These are phyloP conservation scores for Phytophthora crassamura DNA, from an alignment of 352 stramenopile species.

Conservation along the genomic window DNA sequence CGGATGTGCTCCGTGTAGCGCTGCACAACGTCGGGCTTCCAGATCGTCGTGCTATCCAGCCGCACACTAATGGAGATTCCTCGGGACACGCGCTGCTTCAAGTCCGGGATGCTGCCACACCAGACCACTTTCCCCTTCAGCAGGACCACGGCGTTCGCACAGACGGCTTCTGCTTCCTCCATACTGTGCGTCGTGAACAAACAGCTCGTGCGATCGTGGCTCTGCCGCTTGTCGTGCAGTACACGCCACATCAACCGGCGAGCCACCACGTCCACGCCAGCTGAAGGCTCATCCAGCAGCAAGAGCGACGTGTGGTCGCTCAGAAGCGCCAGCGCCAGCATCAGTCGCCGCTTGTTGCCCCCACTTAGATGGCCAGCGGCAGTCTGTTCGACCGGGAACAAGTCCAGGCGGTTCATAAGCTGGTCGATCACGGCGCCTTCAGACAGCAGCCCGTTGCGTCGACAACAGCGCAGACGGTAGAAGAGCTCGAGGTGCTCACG, in stretches of 20 bases:
- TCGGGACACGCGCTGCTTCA: conserved; percentile 75
- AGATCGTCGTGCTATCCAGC: conserved; percentile 54
- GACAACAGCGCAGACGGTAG: conserved; percentile 55
- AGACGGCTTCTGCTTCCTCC: conserved; percentile 86
- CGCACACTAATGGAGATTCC: conserved; percentile 77
- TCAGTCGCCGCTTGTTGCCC: conserved; percentile 83
- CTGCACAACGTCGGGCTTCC: conserved; percentile 47
- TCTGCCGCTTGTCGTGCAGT: conserved; percentile 64
- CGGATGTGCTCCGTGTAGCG: conserved; percentile 55
- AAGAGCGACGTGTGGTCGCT: conserved; percentile 71
- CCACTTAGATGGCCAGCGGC: conserved; percentile 71
- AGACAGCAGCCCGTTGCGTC: conserved; percentile 22
- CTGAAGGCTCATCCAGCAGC: conserved; percentile 83
- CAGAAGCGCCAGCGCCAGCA: conserved; percentile 78
- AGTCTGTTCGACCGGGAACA: conserved; percentile 70
- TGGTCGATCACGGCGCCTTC: conserved; percentile 47
- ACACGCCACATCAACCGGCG: conserved; percentile 84
- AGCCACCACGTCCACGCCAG: conserved; percentile 82
- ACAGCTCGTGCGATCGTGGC: conserved; percentile 57
- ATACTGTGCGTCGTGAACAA: conserved; percentile 90
- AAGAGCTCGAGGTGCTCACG: conserved; percentile 83
- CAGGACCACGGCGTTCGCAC: conserved; percentile 80
- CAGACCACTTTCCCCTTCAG: conserved; percentile 78
- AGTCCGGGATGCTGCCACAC: conserved; percentile 77
- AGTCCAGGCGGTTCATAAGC: conserved; percentile 60